Conservation (phyloP, 805 yeast genomes). For the Brettanomyces naardenensis region DNA sequence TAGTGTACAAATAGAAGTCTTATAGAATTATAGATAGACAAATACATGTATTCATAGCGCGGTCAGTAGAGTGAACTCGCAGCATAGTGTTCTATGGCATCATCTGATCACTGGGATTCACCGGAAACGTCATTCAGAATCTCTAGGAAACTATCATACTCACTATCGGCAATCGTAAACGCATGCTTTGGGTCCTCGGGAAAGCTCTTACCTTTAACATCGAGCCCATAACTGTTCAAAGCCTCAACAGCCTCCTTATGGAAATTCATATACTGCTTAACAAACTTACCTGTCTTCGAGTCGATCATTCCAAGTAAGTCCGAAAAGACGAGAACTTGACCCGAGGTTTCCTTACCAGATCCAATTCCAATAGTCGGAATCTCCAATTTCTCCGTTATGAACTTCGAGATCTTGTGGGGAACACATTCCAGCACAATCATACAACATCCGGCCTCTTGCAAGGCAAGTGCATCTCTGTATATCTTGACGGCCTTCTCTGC, state of each 20-base stretch:
- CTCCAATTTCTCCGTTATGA: constrained; percentile 48
- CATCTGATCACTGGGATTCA: no score
- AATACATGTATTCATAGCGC: neutral
- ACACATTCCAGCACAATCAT: constrained; percentile 76
- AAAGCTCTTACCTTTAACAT: constrained; percentile 47
- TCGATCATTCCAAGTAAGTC: constrained; percentile 76
- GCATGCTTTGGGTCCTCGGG: constrained; percentile 59
- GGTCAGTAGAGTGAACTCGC: neutral
- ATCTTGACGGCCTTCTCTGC: constrained; percentile 48
- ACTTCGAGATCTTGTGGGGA: constrained; percentile 62
- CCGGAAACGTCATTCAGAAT: constrained; percentile 12
- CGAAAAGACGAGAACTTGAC: constrained; percentile 84
- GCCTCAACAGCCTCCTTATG: constrained; percentile 42
- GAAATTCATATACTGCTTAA: constrained; percentile 56
- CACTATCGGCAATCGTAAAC: constrained; percentile 61
- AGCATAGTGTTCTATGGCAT: no score
- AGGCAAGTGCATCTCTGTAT: constrained; percentile 55
- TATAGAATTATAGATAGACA: neutral
- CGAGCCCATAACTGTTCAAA: constrained; percentile 45
- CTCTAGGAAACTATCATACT: constrained; percentile 36
- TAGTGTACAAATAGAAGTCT: constrained; percentile 11
- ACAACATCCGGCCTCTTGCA: constrained; percentile 74
- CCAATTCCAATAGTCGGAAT: constrained; percentile 95
- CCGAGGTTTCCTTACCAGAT: constrained; percentile 77
- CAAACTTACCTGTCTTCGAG: constrained; percentile 59